Base-by-base conservation (phyloP, 495 filamentous ascomycete genomes). In the Xylaria curta region DNA sequence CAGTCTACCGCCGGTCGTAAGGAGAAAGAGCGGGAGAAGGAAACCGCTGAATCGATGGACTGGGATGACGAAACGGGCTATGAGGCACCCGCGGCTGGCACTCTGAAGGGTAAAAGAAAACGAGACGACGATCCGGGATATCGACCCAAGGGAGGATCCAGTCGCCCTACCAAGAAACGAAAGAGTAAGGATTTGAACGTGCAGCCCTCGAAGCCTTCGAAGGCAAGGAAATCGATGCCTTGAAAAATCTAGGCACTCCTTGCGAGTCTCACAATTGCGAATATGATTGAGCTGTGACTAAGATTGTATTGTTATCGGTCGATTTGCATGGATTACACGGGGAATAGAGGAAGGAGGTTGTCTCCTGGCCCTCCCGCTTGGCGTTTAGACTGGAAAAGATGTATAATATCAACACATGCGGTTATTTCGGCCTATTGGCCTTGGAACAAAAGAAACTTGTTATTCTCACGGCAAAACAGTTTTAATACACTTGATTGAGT, bases 121-220 rank as follows among this genome's bases (percentile, higher is more conserved):
- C 79, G 83, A 44, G 88, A 89, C 40, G 92, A 93, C 26, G 93
- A 95, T 77, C 82, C 84, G 15, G 89, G 89, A 12, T 93, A 94
- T 75, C 81, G 91, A 73, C 89, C 91, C 3, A 93, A 93, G 78
- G 90, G 90, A 0, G 83, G 84, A 2, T 80, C 80, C 0, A 90
- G 85, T 67, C 85, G 91, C 62, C 82, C 88, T 0, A 84, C 82
- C 28, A 90, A 91, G 84, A 94, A 93, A 85, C 76, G 83, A 33
- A 83, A 83, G 80, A 82, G 81, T 51, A 83, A 85, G 72, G 79
- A 79, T 3, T 28, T 76, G 31, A 70, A 59, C 1, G 73, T 68
- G 33, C 66, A 73, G 33, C 67, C 72, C 40, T 47, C 70, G 4
- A 79, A 79, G 40, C 53, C 70, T 13, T 4, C 65, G 8, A 72